A percentile compares a stretch with the other conserved stretches of the same genome.
Conservation (phyloP, 2,329 filamentous ascomycete genomes). For the Penicillium sp. region DNA sequence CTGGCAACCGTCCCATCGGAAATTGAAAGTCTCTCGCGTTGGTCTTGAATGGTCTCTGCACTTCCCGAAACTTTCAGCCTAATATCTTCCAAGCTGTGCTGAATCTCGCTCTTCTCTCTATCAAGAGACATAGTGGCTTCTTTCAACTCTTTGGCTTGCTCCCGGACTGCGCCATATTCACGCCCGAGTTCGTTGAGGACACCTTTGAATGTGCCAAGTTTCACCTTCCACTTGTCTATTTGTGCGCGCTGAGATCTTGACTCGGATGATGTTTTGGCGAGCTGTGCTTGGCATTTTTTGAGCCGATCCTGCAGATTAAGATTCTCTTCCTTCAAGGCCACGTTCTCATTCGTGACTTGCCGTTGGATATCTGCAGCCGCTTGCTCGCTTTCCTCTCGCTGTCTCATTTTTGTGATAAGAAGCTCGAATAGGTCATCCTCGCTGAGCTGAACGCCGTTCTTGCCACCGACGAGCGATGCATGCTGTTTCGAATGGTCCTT, state of each 20-base stretch:
- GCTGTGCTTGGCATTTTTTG: conserved; percentile 11
- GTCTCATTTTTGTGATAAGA: conserved; percentile 33
- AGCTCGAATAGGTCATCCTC: conserved; percentile 39
- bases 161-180: conserved; percentile 32
- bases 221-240: conserved; percentile 36
- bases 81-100: conserved; percentile 23
- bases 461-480: neutral
- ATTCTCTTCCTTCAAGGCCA: conserved; percentile 28
- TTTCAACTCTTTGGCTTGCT: conserved; percentile 30
- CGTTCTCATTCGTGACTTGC: conserved; percentile 28
- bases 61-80: conserved; percentile 20
- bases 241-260: conserved; percentile 20
- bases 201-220: conserved; percentile 31
- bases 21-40: conserved; percentile 19
- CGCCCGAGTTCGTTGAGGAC: conserved; percentile 35
- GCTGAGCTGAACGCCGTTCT: conserved; percentile 15
- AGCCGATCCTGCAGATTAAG: conserved; percentile 26
- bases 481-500: conserved; percentile 2
- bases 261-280: conserved; percentile 23
- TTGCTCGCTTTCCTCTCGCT: conserved; percentile 35
- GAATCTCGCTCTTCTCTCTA: conserved; percentile 26
- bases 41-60: conserved; percentile 15
- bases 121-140: conserved; percentile 21
- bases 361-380: conserved; percentile 19
- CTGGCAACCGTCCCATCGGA: conserved; percentile 16